Base-by-base conservation (phyloP, 192 early-diverging fungal genomes). In the Coemansia sp. region DNA sequence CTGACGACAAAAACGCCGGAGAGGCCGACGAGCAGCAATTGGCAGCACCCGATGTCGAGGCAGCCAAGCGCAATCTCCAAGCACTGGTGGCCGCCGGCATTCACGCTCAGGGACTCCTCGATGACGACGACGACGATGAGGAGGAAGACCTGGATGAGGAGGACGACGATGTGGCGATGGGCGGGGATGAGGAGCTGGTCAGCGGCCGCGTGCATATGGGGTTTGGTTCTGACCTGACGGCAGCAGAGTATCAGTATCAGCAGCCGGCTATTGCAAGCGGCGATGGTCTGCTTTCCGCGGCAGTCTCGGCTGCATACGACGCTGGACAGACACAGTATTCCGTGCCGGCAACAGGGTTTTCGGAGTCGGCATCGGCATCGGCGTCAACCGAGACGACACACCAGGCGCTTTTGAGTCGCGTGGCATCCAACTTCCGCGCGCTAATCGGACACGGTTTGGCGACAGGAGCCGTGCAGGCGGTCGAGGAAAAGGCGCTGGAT, bases 21-120 rank as follows among this genome's bases (percentile, higher is more conserved):
- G 53, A 38, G 7, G 42, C 5, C 27, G 50, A 30, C 9, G 46
- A 15, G 26, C 42, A 23, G 26, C 25, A 18, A 32, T 18, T 34
- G 55, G 35, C 22, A 24, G 30, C 24, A 11, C 35, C 26, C 20
- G 72, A 75, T 13, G 54, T 75, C 17, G 72, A 75, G 56, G 54
- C 72, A 32, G 55, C 72, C 33, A 75, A 75, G 53, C 49, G 65
- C 27, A 75, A 59, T 30, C 41, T 75, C 43, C 65, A 68, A 42
- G 72, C 72, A 20, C 53, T 75, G 17, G 65, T 75, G 4, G 66
- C 51, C 14, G 72, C 72, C 4, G 72, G 72, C 13, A 55, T 64
- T 36, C 65, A 68, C 24, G 72, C 64, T 14, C 65, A 68, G 35
- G 66, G 58, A 9, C 41, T 75, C 40, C 56, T 68, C 8, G 55